These are phyloP conservation scores for Trichoderma afroharzianum DNA, from an alignment of 2,329 filamentous ascomycete genomes.

Conservation along the genomic window DNA sequence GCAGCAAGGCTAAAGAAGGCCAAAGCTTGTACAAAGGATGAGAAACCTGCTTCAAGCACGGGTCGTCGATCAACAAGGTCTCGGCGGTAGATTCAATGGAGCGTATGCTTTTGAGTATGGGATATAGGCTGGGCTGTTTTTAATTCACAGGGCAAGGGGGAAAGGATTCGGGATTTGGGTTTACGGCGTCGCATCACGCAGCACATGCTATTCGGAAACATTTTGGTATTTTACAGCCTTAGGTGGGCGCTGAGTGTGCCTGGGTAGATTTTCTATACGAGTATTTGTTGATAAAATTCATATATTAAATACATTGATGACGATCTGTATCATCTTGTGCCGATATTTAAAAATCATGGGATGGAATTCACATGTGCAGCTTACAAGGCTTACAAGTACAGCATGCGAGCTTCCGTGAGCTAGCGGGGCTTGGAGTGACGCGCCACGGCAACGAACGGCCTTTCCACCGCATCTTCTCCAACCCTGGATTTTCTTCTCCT, in stretches of 20 bases:
- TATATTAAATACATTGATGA: background rate
- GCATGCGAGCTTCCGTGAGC: background rate
- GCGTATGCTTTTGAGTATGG: background rate
- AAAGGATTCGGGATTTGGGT: background rate
- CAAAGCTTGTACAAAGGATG: constrained; percentile 19
- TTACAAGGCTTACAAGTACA: background rate
- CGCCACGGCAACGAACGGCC: background rate
- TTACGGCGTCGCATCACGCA: background rate
- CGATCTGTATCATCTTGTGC: background rate
- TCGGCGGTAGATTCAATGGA: background rate
- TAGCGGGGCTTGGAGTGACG: constrained; percentile 3
- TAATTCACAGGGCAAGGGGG: background rate
- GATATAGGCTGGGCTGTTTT: background rate
- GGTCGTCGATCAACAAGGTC: constrained; percentile 11
- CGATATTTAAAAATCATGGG: background rate
- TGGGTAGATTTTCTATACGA: background rate
- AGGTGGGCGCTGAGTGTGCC: background rate
- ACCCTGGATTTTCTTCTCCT: background rate
- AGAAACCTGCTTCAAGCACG: background rate
- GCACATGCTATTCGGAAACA: background rate
- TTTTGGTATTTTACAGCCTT: background rate
- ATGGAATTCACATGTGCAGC: background rate
- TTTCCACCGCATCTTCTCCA: background rate
- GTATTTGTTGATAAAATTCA: background rate
- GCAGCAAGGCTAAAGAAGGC: constrained; percentile 43